phyloP scores from a whole-genome alignment of 1,284 basidiomycete genomes.

The Marasmius fiardii region DNA sequence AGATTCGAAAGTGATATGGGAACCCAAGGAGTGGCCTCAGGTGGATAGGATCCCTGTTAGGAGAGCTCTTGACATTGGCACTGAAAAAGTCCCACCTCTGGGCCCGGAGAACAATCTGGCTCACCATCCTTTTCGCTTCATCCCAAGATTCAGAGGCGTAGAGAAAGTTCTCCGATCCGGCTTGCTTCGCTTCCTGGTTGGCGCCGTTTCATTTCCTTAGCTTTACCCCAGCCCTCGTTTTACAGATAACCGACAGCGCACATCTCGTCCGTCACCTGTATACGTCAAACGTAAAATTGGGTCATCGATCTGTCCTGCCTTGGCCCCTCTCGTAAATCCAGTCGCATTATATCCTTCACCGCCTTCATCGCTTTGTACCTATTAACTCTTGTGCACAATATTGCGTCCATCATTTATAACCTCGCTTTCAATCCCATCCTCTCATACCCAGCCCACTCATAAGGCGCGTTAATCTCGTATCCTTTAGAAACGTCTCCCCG shows the following conservation, averaged over 20 bases:
- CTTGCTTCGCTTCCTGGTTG: not conserved
- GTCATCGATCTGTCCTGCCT: not conserved
- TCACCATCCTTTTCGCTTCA: no score
- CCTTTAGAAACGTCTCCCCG: no score
- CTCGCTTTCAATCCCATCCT: no score
- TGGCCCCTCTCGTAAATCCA: not conserved
- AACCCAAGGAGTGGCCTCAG: no score
- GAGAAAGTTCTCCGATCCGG: not conserved
- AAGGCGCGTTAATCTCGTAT: no score
- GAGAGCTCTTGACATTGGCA: no score
- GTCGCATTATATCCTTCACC: not conserved
- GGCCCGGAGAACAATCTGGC: not conserved
- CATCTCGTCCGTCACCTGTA: not conserved
- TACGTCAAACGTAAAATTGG: not conserved
- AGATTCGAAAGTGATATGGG: no score
- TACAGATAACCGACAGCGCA: slow-evolving; percentile 1
- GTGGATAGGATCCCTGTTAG: no score
- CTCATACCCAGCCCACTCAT: no score
- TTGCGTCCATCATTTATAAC: not conserved
- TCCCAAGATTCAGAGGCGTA: not conserved
- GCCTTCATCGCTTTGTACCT: no score
- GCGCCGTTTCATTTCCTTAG: not conserved
- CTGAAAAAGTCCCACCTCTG: no score
- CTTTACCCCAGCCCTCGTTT: not conserved
- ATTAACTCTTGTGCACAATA: not conserved